These are phyloP conservation scores for Lipomyces japonicus DNA, from an alignment of 805 yeast genomes.

Conservation along the genomic window DNA sequence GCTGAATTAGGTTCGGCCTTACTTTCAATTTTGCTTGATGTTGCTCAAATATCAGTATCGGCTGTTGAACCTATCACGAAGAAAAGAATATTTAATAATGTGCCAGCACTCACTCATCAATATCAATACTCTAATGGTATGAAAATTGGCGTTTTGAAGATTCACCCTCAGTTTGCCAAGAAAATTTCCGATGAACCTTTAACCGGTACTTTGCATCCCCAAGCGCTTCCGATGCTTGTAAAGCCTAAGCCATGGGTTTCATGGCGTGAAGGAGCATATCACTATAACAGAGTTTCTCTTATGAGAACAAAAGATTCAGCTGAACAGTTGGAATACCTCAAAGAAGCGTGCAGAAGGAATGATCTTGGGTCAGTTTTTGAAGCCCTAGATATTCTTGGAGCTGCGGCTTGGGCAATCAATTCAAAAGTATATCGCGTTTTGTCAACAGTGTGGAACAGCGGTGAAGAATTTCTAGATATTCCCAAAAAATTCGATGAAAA, in stretches of 20 bases:
- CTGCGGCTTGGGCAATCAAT: constrained; percentile 91
- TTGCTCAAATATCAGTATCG: constrained; percentile 73
- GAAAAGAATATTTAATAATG: constrained; percentile 58
- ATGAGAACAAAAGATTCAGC: constrained; percentile 80
- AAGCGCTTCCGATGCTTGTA: constrained; percentile 85
- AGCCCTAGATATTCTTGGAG: constrained; percentile 82
- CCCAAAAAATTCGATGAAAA: constrained; percentile 48
- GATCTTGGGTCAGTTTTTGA: constrained; percentile 63
- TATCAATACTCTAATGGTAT: constrained; percentile 78
- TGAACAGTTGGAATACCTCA: constrained; percentile 83
- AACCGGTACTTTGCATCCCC: constrained; percentile 71
- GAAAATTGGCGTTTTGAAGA: constrained; percentile 72
- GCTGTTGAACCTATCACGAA: constrained; percentile 81
- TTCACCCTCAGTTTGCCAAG: constrained; percentile 65
- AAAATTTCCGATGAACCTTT: constrained; percentile 64
- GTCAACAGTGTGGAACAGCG: constrained; percentile 82
- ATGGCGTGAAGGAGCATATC: constrained; percentile 81
- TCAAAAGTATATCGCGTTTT: constrained; percentile 62
- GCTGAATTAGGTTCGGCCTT: constrained; percentile 81
- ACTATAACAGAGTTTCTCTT: constrained; percentile 57
- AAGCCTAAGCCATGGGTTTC: constrained; percentile 86
- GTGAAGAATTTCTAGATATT: constrained; percentile 67
- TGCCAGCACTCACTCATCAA: constrained; percentile 88
- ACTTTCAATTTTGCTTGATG: constrained; percentile 68
- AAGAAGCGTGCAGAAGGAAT: constrained; percentile 72